Conservation (phyloP, 768 basidiomycete species). For the Agrocybe chaxingu region DNA sequence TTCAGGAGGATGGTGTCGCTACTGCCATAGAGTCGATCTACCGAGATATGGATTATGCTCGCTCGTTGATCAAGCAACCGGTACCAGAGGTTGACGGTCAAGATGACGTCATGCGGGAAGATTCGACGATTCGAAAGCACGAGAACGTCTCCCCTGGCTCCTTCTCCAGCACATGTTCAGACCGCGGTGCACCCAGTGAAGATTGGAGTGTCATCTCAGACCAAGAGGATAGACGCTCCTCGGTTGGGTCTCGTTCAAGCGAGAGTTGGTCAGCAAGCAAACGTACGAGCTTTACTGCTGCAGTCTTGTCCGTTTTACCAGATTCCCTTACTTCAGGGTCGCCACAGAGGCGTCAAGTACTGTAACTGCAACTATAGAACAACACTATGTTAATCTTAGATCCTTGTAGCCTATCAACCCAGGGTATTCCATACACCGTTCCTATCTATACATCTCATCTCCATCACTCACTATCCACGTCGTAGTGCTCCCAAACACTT, state of each 20-base stretch:
- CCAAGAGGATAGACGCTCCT: conserved; percentile 57
- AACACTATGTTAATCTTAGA: neutral
- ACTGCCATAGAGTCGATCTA: conserved; percentile 95
- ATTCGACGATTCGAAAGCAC: conserved; percentile 33
- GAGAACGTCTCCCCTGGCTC: conserved; percentile 30
- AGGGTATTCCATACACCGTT: conserved; percentile 1
- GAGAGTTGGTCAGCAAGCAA: conserved; percentile 35
- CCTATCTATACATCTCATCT: conserved; percentile 15
- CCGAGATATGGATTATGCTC: conserved; percentile 92
- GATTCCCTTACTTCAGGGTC: conserved; percentile 44
- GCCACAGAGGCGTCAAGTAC: conserved; percentile 24
- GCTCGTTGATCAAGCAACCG: conserved; percentile 73
- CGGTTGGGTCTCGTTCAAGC: conserved; percentile 46
- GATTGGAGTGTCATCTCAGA: conserved; percentile 91
- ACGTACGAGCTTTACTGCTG: conserved; percentile 62
- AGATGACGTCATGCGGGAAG: conserved; percentile 30
- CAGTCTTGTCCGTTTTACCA: conserved; percentile 60
- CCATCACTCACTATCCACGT: conserved; percentile 24
- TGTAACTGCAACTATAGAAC: neutral
- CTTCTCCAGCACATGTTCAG: conserved; percentile 50
- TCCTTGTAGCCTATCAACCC: too few species aligned
- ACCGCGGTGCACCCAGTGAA: conserved; percentile 58
- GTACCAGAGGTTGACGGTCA: conserved; percentile 30
- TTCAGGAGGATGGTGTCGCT: conserved; percentile 89
- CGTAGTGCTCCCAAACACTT: conserved; percentile 66